phyloP scores from a whole-genome alignment of 495 filamentous ascomycete species.

The Lasiosphaeriaceae sp. region DNA sequence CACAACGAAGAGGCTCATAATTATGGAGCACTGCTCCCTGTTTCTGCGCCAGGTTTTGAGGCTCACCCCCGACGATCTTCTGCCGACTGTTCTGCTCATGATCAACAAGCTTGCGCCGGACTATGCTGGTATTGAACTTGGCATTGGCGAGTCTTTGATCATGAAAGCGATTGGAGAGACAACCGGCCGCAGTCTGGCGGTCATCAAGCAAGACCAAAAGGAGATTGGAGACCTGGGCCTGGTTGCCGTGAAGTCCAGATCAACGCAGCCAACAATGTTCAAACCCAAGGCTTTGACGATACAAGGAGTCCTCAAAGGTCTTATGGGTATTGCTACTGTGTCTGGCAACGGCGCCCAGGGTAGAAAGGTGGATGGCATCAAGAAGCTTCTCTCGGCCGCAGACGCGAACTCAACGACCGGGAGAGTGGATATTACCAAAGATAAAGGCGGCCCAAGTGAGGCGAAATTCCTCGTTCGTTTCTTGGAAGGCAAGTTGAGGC shows the following conservation, averaged over 20 bases:
- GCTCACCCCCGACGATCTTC: conserved; percentile 81
- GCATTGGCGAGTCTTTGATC: conserved; percentile 94
- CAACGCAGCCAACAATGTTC: conserved; percentile 95
- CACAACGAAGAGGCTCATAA: conserved; percentile 85
- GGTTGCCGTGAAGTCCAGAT: conserved; percentile 90
- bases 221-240: conserved; percentile 94
- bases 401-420: conserved; percentile 61
- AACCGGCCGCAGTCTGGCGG: conserved; percentile 77
- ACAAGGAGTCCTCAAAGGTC: conserved; percentile 76
- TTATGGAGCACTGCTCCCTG: conserved; percentile 79
- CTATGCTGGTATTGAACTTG: conserved; percentile 91
- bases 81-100: conserved; percentile 89
- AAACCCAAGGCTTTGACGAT: conserved; percentile 90
- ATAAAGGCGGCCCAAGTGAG: conserved; percentile 92
- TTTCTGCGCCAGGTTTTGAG: conserved; percentile 91
- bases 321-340: conserved; percentile 83
- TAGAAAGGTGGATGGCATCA: conserved; percentile 89
- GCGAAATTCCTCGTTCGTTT: conserved; percentile 91
- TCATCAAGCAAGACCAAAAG: conserved; percentile 91
- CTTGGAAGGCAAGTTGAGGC: conserved; percentile 86
- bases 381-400: conserved; percentile 85
- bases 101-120: conserved; percentile 97
- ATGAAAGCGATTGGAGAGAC: conserved; percentile 98
- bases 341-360: conserved; percentile 84
- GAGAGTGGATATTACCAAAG: conserved; percentile 83